Base-by-base conservation (phyloP, 1,139 yeast species). In the Yamadazyma friedrichii region DNA sequence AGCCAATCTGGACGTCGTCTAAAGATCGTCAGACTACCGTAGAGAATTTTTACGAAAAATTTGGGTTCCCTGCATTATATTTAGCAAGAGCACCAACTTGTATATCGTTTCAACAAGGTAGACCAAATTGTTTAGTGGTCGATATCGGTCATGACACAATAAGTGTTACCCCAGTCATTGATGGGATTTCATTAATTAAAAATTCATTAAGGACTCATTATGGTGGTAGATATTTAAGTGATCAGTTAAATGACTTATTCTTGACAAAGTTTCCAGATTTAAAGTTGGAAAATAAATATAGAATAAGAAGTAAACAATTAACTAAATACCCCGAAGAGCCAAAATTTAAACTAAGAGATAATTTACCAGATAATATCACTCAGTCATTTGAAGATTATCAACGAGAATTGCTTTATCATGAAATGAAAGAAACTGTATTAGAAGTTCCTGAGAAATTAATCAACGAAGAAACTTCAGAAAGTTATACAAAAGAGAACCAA, bases 101-200 rank as follows among this genome's bases (percentile, higher is more conserved):
- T 64, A 82, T 88, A 1, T 83, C 96, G 6, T 93, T 93, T 65
- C 95, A 96, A 16, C 86, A 88, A 52, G 98, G 98, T 3, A 78
- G 96, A 59, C 93, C 96, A 33, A 88, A 87, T 51, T 95, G 97
- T 56, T 69, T 93, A 40, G 94, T 94, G 27, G 95, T 94, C 32
- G 98, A 94, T 61, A 67, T 91, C 33, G 98, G 99, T 2, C 95
- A 89, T 55, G 91, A 86, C 51, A 69, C 85, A 2, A 74, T 83
- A 12, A 81, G 93, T 41, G 95, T 86, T 2, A 86, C 96, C 1
- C 98, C 99, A 0, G 94, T 93, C 2, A 79, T 91, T 40, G 99
- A 93, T 63, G 98, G 98, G 3, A 78, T 93, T 58, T 87, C 94
- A 35, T 70, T 93, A 44, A 73, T 84, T 51, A 85, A 78, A 58